Evolutionary conservation across 192 early-diverging fungal species (phyloP).

Genomic region (Rhizoclosmatium globosum): DNA sequence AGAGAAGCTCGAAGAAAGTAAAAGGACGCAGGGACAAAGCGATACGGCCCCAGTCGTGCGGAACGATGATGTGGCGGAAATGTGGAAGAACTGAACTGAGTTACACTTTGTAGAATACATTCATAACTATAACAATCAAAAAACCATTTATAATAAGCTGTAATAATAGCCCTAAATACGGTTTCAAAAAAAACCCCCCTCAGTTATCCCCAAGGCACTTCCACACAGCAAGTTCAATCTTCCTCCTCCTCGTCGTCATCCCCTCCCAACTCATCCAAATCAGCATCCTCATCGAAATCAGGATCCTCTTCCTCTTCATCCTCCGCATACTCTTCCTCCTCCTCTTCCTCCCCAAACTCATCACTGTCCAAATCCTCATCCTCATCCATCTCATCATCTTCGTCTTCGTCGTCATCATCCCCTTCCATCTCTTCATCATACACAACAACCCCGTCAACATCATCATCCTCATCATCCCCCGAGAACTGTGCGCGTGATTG

Average conservation of each 20-base stretch:
- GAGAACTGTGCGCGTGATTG: slow-evolving; percentile 8
- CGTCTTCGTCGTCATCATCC: slow-evolving; percentile 36
- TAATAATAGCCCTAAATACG: neutral
- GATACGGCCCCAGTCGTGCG: neutral
- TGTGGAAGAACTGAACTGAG: slow-evolving; percentile 21
- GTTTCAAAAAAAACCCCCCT: neutral
- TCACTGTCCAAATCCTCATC: slow-evolving; percentile 42
- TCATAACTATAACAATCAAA: neutral
- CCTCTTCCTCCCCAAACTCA: slow-evolving; percentile 44
- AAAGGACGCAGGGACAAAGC: neutral
- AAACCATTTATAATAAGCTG: neutral
- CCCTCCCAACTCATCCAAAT: slow-evolving; percentile 9
- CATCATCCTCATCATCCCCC: slow-evolving; percentile 9
- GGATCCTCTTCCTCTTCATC: slow-evolving; percentile 1
- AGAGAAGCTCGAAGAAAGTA: slow-evolving; percentile 34
- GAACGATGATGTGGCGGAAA: slow-evolving; percentile 21
- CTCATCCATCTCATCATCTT: slow-evolving; percentile 22
- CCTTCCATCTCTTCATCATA: slow-evolving; percentile 49
- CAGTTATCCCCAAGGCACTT: neutral
- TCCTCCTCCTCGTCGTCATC: neutral
- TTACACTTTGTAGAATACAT: neutral
- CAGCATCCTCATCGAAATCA: slow-evolving; percentile 5
- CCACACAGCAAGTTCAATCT: neutral
- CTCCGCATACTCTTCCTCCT: slow-evolving; percentile 15
- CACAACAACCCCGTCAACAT: slow-evolving; percentile 42